Evolutionary conservation across 768 basidiomycete genomes (phyloP).

Genomic region (Thelephora ganbajun): DNA sequence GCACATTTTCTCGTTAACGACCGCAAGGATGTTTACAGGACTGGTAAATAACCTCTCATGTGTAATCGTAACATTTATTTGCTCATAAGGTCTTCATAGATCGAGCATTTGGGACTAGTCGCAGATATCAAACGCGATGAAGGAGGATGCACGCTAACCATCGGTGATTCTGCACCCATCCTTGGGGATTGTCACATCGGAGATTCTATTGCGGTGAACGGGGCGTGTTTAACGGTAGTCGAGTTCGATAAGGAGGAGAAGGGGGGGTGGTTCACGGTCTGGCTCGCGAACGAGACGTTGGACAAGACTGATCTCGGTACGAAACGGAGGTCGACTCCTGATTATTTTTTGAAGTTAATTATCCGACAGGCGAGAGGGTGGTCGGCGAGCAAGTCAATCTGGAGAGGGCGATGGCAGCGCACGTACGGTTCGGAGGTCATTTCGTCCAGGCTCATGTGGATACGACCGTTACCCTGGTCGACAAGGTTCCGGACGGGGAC

Average conservation of each 20-base stretch:
- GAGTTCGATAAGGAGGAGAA: constrained; percentile 50
- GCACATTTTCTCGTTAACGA: constrained; percentile 5
- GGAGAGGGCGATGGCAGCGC: constrained; percentile 89
- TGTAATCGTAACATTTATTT: neutral
- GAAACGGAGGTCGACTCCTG: constrained; percentile 5
- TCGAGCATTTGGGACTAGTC: constrained; percentile 81
- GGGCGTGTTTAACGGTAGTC: constrained; percentile 81
- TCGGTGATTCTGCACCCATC: constrained; percentile 57
- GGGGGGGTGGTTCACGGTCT: constrained; percentile 84
- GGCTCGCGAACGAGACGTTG: constrained; percentile 92
- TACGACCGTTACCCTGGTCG: constrained; percentile 64
- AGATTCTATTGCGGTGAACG: constrained; percentile 81
- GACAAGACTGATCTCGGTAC: constrained; percentile 81
- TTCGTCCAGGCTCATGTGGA: constrained; percentile 99
- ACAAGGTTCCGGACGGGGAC: constrained; percentile 63
- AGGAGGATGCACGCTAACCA: constrained; percentile 73
- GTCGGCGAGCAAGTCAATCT: constrained; percentile 78
- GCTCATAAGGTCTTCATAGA: constrained; percentile 29
- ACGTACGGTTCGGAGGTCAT: constrained; percentile 90
- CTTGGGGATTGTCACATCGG: constrained; percentile 84
- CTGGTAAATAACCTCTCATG: constrained; percentile 32
- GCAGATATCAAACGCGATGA: constrained; percentile 44
- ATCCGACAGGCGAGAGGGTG: constrained; percentile 49
- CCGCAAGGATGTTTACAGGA: constrained; percentile 56
- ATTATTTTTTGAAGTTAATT: neutral